A percentile compares a stretch with the other conserved stretches of the same genome.
phyloP scores from a whole-genome alignment of 78 protist species.

The Bigelowiella natans region DNA sequence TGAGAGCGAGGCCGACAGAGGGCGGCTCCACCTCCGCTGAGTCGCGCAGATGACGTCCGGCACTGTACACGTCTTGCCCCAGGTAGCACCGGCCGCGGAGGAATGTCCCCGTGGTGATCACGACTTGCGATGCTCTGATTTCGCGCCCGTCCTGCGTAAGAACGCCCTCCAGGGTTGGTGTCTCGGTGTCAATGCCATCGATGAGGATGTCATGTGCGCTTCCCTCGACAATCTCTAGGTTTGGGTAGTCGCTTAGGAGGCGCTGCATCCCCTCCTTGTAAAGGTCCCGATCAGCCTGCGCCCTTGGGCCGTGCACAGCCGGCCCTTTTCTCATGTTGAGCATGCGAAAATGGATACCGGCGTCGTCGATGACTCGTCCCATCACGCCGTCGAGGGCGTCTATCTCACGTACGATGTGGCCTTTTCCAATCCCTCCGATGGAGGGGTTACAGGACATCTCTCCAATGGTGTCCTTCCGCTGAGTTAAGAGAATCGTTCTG shows the following conservation, averaged over 20 bases:
- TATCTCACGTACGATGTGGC: slow-evolving; percentile 72
- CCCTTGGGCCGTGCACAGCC: slow-evolving; percentile 62
- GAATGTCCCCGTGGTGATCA: slow-evolving; percentile 90
- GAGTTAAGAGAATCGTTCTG: slow-evolving; percentile 15
- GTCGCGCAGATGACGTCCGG: neutral
- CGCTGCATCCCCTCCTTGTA: slow-evolving; percentile 59
- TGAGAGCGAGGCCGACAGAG: neutral
- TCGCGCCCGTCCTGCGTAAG: neutral
- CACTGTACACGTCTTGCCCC: slow-evolving; percentile 30
- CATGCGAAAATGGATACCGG: slow-evolving; percentile 28
- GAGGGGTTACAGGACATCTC: slow-evolving; percentile 91
- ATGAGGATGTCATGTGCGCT: slow-evolving; percentile 59
- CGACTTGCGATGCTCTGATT: neutral
- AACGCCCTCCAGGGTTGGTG: neutral
- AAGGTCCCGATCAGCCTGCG: slow-evolving; percentile 65
- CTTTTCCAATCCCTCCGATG: slow-evolving; percentile 92
- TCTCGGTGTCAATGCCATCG: neutral
- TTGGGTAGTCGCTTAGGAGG: neutral
- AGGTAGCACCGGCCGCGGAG: slow-evolving; percentile 72
- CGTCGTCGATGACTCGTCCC: slow-evolving; percentile 19
- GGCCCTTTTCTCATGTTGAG: slow-evolving; percentile 71
- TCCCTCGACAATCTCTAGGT: slow-evolving; percentile 46
- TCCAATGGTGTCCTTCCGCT: slow-evolving; percentile 29
- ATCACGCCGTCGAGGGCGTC: slow-evolving; percentile 85
- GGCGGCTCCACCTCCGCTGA: slow-evolving; percentile 17